phyloP scores from a whole-genome alignment of 345 rosid species.

The Nephelium lappaceum region DNA sequence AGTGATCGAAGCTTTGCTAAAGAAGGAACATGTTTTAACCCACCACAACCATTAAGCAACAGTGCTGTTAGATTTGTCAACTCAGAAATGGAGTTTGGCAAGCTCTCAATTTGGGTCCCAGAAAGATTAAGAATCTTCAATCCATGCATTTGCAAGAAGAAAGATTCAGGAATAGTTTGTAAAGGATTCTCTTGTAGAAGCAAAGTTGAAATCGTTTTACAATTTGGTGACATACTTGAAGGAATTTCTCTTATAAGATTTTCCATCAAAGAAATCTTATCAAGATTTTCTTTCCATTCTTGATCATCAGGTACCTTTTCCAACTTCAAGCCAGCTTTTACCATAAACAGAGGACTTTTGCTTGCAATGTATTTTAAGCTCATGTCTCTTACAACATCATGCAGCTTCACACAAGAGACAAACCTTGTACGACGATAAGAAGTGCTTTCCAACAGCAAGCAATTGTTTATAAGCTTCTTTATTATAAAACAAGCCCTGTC shows the following conservation, averaged over 20 bases:
- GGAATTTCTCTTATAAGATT: background rate
- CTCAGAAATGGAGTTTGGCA: slow-evolving; percentile 16
- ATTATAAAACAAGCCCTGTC: slow-evolving; percentile 11
- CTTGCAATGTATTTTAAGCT: slow-evolving; percentile 12
- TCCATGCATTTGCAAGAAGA: slow-evolving; percentile 9
- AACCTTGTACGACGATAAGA: background rate
- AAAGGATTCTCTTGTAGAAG: slow-evolving; percentile 9
- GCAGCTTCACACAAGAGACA: slow-evolving; percentile 27
- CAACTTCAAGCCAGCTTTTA: slow-evolving; percentile 1
- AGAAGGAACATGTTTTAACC: background rate
- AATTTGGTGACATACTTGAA: slow-evolving; percentile 2
- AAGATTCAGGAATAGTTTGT: slow-evolving; percentile 7
- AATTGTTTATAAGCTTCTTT: background rate
- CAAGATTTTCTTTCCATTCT: slow-evolving; percentile 17
- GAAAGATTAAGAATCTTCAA: slow-evolving; percentile 29
- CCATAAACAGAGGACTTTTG: slow-evolving; percentile 9
- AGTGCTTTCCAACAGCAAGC: slow-evolving; percentile 28
- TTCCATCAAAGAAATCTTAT: slow-evolving; percentile 17
- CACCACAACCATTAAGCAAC: background rate
- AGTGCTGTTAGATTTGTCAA: background rate
- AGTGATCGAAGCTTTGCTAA: background rate
- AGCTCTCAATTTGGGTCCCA: background rate
- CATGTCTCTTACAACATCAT: slow-evolving; percentile 34
- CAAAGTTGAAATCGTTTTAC: slow-evolving; percentile 18
- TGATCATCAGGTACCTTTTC: background rate